These are phyloP conservation scores for Teratosphaeriaceae sp. DNA, from an alignment of 2,329 filamentous ascomycete genomes.

Conservation along the genomic window DNA sequence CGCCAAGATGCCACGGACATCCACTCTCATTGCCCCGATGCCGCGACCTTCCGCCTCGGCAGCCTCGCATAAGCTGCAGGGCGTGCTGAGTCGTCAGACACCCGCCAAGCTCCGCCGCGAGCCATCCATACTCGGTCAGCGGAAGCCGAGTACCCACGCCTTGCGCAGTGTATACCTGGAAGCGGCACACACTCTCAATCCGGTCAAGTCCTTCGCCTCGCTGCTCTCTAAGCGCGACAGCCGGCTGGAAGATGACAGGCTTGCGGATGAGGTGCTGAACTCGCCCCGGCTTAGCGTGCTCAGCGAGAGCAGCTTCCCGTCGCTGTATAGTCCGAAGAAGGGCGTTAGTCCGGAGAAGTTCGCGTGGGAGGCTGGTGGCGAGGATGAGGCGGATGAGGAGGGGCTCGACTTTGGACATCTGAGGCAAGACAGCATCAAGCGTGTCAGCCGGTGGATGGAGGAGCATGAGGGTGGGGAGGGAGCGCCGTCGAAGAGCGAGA, in stretches of 20 bases:
- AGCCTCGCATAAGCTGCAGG: constrained; percentile 20
- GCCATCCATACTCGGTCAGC: constrained; percentile 25
- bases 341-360: constrained; percentile 20
- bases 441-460: constrained; percentile 32
- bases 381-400: constrained; percentile 11
- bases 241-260: constrained; percentile 15
- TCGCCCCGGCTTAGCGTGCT: constrained; percentile 31
- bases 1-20: constrained; percentile 6
- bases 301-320: constrained; percentile 33
- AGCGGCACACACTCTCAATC: constrained; percentile 21
- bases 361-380: constrained; percentile 21
- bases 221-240: constrained; percentile 26
- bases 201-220: constrained; percentile 31
- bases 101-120: constrained; percentile 22
- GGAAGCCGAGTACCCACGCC: constrained; percentile 28
- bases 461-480: constrained; percentile 19
- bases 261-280: constrained; percentile 20
- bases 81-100: constrained; percentile 15
- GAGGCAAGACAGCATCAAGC: constrained; percentile 28
- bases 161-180: constrained; percentile 30
- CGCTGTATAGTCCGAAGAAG: constrained; percentile 29
- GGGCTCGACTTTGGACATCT: constrained; percentile 15
- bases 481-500: constrained; percentile 26
- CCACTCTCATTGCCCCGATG: constrained; percentile 6
- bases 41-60: constrained; percentile 15